Evolutionary conservation across 306 rosid genomes (phyloP).

Genomic region (Dicorynia guianensis): DNA sequence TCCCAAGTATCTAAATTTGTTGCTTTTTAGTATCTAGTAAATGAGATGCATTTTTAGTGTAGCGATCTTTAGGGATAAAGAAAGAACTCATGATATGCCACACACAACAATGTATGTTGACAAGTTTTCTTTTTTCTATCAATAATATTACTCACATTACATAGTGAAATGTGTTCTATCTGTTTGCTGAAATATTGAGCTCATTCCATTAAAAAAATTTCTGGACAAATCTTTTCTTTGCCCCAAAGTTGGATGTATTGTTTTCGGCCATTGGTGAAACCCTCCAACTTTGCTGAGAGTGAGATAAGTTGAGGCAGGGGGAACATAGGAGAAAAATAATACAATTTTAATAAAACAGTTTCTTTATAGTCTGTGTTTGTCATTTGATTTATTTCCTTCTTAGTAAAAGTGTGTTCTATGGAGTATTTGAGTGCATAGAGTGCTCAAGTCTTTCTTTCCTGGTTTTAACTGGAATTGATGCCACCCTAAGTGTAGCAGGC

Average conservation of each 20-base stretch:
- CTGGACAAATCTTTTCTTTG: neutral
- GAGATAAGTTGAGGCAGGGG: neutral
- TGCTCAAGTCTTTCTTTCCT: no score
- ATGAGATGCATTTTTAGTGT: conserved; percentile 5
- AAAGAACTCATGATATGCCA: neutral
- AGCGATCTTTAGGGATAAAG: neutral
- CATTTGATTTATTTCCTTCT: no score
- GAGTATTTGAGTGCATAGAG: no score
- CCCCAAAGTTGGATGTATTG: neutral
- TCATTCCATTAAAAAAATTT: neutral
- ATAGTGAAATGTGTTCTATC: neutral
- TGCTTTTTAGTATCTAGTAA: neutral
- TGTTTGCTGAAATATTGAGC: neutral
- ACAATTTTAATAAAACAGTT: no score
- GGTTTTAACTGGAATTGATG: no score
- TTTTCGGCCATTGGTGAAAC: neutral
- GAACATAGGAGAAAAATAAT: no score
- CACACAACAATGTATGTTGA: neutral
- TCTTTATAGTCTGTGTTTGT: no score
- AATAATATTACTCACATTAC: no score
- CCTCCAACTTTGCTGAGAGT: neutral
- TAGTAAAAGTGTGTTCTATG: no score
- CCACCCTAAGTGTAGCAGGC: no score
- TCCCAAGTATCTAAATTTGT: neutral
- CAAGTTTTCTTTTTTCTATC: neutral